These are phyloP conservation scores for Apiospora malaysiana DNA, from an alignment of 2,329 filamentous ascomycete genomes.

Conservation along the genomic window DNA sequence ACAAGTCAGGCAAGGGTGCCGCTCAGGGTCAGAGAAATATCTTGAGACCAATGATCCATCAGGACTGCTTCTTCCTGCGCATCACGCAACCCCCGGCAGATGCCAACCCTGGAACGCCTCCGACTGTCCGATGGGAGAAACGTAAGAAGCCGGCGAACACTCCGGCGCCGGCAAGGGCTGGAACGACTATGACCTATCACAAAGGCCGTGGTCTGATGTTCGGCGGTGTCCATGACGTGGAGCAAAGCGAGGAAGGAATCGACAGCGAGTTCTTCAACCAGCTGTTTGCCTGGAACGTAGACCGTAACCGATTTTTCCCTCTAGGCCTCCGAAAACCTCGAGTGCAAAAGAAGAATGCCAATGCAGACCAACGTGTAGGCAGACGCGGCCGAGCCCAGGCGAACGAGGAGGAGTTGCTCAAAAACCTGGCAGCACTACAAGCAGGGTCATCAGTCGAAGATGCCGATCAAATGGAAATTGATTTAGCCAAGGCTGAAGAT, in stretches of 20 bases:
- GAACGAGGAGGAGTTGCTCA: conserved; percentile 87
- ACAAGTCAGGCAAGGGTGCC: conserved; percentile 69
- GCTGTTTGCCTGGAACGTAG: conserved; percentile 91
- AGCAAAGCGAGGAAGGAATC: conserved; percentile 90
- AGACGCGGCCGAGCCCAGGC: conserved; percentile 80
- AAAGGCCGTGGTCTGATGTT: conserved; percentile 92
- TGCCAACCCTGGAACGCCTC: conserved; percentile 67
- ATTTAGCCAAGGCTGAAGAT: conserved; percentile 56
- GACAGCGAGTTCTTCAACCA: conserved; percentile 97
- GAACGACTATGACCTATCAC: conserved; percentile 92
- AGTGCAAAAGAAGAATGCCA: conserved; percentile 66
- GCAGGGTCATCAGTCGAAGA: conserved; percentile 70
- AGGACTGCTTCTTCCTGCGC: conserved; percentile 92
- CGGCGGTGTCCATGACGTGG: conserved; percentile 92
- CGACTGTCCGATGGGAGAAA: conserved; percentile 86
- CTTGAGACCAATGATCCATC: conserved; percentile 86
- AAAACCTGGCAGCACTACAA: conserved; percentile 85
- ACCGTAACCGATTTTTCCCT: conserved; percentile 93
- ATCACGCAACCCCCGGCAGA: conserved; percentile 76
- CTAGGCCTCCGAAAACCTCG: conserved; percentile 78
- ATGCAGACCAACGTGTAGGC: conserved; percentile 60
- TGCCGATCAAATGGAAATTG: conserved; percentile 49
- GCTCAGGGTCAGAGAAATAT: conserved; percentile 71
- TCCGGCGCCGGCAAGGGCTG: conserved; percentile 82
- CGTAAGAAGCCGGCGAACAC: conserved; percentile 91